phyloP scores from a whole-genome alignment of 2,329 filamentous ascomycete species.

The Purpureocillium lavendulum region DNA sequence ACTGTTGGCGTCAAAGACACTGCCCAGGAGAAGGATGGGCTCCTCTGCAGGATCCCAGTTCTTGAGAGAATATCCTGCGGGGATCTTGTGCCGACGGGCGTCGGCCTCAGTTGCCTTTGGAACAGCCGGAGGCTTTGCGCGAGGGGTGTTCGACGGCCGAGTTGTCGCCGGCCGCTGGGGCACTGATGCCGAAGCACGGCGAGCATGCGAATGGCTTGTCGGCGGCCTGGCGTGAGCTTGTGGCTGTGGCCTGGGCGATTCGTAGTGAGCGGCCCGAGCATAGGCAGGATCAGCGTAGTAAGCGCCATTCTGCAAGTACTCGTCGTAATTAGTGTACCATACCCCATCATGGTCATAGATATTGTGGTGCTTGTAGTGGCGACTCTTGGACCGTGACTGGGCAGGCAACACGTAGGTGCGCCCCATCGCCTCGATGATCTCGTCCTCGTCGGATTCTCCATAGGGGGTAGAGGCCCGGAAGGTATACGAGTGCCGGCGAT shows the following conservation, averaged over 20 bases:
- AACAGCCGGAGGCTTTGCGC: slow-evolving; percentile 21
- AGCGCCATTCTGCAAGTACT: slow-evolving; percentile 41
- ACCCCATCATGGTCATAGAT: slow-evolving; percentile 36
- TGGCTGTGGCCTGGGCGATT: slow-evolving; percentile 33
- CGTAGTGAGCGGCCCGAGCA: slow-evolving; percentile 26
- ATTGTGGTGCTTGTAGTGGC: slow-evolving; percentile 23
- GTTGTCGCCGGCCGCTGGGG: slow-evolving; percentile 46
- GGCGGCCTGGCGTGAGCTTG: slow-evolving; percentile 27
- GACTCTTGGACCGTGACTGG: slow-evolving; percentile 31
- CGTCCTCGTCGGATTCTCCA: slow-evolving; percentile 59
- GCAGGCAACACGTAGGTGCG: slow-evolving; percentile 45
- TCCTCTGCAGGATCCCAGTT: slow-evolving; percentile 96
- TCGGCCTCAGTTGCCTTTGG: slow-evolving; percentile 50
- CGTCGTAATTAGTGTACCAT: slow-evolving; percentile 51
- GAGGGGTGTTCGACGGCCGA: slow-evolving; percentile 28
- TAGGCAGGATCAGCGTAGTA: slow-evolving; percentile 27
- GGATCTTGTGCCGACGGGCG: slow-evolving; percentile 63
- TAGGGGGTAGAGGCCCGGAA: slow-evolving; percentile 49
- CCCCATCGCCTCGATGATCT: slow-evolving; percentile 46
- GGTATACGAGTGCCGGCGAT: slow-evolving; percentile 49
- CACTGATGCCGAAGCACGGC: slow-evolving; percentile 39
- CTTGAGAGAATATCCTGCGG: slow-evolving; percentile 86
- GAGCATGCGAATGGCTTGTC: slow-evolving; percentile 33
- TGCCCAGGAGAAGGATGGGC: slow-evolving; percentile 88
- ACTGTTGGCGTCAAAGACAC: slow-evolving; percentile 95